phyloP scores from a whole-genome alignment of 2,329 filamentous ascomycete species.

The Colletotrichum horii region DNA sequence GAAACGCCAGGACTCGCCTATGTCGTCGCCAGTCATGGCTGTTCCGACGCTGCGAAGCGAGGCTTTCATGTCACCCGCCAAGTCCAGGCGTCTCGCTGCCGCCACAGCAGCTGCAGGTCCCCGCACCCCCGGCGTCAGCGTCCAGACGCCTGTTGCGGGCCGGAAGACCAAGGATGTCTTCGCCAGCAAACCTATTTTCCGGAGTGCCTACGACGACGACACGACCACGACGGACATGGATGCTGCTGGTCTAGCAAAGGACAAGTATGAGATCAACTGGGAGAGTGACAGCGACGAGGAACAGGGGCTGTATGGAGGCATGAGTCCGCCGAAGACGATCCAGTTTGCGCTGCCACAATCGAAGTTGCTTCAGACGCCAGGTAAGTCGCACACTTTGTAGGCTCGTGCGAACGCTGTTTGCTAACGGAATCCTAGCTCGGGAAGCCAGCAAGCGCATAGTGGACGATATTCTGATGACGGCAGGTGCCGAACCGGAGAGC shows the following conservation, averaged over 20 bases:
- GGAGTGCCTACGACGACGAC: constrained; percentile 25
- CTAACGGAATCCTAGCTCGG: constrained; percentile 56
- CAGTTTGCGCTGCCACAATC: constrained; percentile 82
- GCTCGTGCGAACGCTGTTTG: not conserved
- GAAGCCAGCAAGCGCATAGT: constrained; percentile 85
- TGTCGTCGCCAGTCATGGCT: constrained; percentile 78
- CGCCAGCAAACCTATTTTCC: constrained; percentile 23
- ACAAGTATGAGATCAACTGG: constrained; percentile 69
- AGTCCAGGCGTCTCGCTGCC: constrained; percentile 48
- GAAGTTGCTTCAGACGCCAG: constrained; percentile 80
- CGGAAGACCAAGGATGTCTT: constrained; percentile 58
- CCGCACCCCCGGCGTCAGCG: constrained; percentile 82
- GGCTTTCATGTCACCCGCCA: constrained; percentile 79
- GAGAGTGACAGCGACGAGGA: constrained; percentile 75
- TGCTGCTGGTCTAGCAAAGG: constrained; percentile 26
- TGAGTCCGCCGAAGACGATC: constrained; percentile 93
- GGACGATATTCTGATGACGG: constrained; percentile 78
- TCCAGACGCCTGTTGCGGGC: constrained; percentile 73
- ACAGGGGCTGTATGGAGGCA: constrained; percentile 67
- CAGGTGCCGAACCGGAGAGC: constrained; percentile 65
- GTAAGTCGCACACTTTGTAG: constrained; percentile 46
- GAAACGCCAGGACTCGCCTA: constrained; percentile 58
- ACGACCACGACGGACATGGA: constrained; percentile 23
- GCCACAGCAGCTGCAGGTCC: constrained; percentile 49
- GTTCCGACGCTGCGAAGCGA: constrained; percentile 85